phyloP scores from a whole-genome alignment of 2,329 filamentous ascomycete genomes.

The Cladosporium sp. region DNA sequence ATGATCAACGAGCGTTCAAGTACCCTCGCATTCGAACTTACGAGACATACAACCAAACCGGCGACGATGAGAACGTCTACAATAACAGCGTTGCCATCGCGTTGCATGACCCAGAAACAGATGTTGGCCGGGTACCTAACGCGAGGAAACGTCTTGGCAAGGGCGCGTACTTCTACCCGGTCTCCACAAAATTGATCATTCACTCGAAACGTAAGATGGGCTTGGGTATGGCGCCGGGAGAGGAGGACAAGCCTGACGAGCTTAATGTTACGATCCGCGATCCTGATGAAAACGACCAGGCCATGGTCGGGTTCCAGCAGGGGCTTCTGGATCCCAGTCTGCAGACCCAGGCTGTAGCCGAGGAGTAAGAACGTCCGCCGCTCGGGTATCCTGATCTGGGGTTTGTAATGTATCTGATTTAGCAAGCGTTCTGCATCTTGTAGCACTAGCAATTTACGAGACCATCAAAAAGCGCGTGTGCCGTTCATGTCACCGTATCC shows the following conservation, averaged over 20 bases:
- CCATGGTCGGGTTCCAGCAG: slow-evolving; percentile 35
- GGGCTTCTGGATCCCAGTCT: slow-evolving; percentile 12
- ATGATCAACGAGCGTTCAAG: slow-evolving; percentile 40
- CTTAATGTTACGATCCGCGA: slow-evolving; percentile 48
- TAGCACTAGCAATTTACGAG: slow-evolving; percentile 5
- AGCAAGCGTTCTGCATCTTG: slow-evolving; percentile 10
- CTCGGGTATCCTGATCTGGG: neutral
- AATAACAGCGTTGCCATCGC: slow-evolving; percentile 52
- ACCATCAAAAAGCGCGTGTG: neutral
- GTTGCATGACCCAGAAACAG: slow-evolving; percentile 46
- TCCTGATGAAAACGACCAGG: slow-evolving; percentile 43
- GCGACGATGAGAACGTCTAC: slow-evolving; percentile 47
- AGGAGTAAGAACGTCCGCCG: neutral
- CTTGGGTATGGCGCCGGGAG: slow-evolving; percentile 30
- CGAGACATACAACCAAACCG: slow-evolving; percentile 50
- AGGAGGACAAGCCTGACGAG: slow-evolving; percentile 44
- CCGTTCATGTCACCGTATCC: neutral
- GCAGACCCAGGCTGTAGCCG: neutral
- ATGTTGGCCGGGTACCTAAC: slow-evolving; percentile 24
- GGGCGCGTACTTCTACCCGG: slow-evolving; percentile 58
- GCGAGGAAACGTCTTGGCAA: slow-evolving; percentile 39
- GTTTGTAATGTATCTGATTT: slow-evolving; percentile 2
- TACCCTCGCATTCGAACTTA: slow-evolving; percentile 56
- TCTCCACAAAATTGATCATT: slow-evolving; percentile 51
- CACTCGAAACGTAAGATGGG: slow-evolving; percentile 36